Evolutionary conservation across 1,284 basidiomycete species (phyloP).

Genomic region (Malassezia globosa): DNA sequence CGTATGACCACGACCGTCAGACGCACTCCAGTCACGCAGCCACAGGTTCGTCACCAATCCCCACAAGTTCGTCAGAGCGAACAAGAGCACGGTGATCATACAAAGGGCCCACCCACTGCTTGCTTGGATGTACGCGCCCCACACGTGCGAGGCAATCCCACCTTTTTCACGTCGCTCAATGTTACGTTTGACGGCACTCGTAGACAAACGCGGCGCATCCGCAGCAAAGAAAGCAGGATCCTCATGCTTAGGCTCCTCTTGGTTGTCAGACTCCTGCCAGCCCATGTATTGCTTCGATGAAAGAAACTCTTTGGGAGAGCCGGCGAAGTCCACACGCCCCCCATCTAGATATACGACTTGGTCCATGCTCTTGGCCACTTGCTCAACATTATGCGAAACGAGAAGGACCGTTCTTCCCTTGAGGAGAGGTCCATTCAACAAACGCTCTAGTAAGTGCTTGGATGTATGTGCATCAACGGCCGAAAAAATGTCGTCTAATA

Average conservation of each 20-base stretch:
- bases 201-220: neutral
- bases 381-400: constrained; percentile 56
- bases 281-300: constrained; percentile 26
- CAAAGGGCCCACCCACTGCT: constrained; percentile 15
- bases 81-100: constrained; percentile 8
- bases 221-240: neutral
- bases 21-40: constrained; percentile 19
- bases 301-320: constrained; percentile 25
- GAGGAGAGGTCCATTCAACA: constrained; percentile 24
- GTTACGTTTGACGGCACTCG: neutral
- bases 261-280: constrained; percentile 45
- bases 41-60: constrained; percentile 17
- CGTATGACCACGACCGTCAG: neutral
- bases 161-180: constrained; percentile 16
- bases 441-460: constrained; percentile 49
- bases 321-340: constrained; percentile 16
- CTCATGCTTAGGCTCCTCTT: constrained; percentile 45
- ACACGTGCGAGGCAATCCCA: constrained; percentile 16
- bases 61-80: constrained; percentile 15
- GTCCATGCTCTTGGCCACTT: constrained; percentile 20
- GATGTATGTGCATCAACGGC: constrained; percentile 57
- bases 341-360: constrained; percentile 31
- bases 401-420: constrained; percentile 60
- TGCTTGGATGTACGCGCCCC: constrained; percentile 17
- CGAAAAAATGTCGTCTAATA: constrained; percentile 42